phyloP scores from a whole-genome alignment of 1,284 basidiomycete species.

The Puccinia triticina region DNA sequence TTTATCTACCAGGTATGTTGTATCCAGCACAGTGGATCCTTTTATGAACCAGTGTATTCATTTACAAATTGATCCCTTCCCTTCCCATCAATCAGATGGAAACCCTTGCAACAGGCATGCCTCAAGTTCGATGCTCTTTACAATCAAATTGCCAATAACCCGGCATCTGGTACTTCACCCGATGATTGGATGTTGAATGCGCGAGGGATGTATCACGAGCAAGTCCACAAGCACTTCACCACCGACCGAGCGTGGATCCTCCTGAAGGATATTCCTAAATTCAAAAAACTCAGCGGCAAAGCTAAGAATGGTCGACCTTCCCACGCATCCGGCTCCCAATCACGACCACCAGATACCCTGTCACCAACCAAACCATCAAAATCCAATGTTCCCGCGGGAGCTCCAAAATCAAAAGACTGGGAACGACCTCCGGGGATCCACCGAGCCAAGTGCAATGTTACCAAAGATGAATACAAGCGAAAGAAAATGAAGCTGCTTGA shows the following conservation, averaged over 20 bases:
- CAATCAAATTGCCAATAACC: background rate
- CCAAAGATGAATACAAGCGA: background rate
- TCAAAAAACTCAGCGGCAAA: background rate
- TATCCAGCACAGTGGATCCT: no score
- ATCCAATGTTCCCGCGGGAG: background rate
- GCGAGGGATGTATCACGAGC: background rate
- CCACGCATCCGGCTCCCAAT: no score
- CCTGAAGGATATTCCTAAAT: background rate
- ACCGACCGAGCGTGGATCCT: background rate
- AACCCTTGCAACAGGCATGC: background rate
- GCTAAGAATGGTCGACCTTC: background rate
- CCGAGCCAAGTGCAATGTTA: background rate
- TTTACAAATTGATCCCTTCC: background rate
- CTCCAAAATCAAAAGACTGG: background rate
- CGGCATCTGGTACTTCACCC: background rate
- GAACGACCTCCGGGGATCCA: background rate
- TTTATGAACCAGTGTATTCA: background rate
- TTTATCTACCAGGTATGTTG: background rate
- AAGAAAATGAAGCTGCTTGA: background rate
- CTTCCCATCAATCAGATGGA: background rate
- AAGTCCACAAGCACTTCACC: background rate
- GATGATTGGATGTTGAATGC: background rate
- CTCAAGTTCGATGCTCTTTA: conserved; percentile 5
- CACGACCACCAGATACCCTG: background rate
- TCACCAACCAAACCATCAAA: background rate